Base-by-base conservation (phyloP, 345 rosid species). In the Eutrema yunnanense region DNA sequence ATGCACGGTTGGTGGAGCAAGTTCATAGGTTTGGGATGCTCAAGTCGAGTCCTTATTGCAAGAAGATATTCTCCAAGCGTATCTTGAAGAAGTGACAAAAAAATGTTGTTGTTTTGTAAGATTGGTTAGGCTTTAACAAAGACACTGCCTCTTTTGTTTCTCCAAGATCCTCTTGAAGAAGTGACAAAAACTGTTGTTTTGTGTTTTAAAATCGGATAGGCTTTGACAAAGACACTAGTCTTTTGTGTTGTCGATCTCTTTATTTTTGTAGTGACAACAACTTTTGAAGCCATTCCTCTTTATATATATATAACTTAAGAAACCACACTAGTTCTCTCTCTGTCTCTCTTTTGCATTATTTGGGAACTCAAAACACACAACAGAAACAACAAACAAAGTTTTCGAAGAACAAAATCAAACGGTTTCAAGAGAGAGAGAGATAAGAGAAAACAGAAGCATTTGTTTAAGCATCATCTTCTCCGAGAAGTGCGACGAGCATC, bases 11-110 rank as follows among this genome's bases (percentile, higher is more conserved):
- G 67, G 78, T 82, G 33, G 88, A 78, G 69, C 82, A 84, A 37
- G 81, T 88, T 41, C 67, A 78, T 3, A 86, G 74, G 26, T 88
- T 76, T 62, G 57, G 63, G 44, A 72, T 67, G 4, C 72, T 90
- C 40, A 82, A 82, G 1, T 81, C 88, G 11, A 90, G 81, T 46
- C 92, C 92, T 9, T 82, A 86, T 41, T 81, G 92, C 78, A 87
- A 86, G 88, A 86, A 88, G 82, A 83, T 89, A 40, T 89, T 89
- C 83, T 81, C 90, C 0, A 57, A 83, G 49, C 76, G 53, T 62
- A 60, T 81, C 62, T 74, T 84, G 72, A 90, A 80, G 81, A 87
- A 81, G 71, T 82, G 80, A 84, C 34, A 3, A 14, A 8, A 8
- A 46, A 48, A 32, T 61, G 19, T 50, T 51, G 36, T 40, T 71